phyloP scores from a whole-genome alignment of 305 asterid genomes.

The Solanum hybrid region DNA sequence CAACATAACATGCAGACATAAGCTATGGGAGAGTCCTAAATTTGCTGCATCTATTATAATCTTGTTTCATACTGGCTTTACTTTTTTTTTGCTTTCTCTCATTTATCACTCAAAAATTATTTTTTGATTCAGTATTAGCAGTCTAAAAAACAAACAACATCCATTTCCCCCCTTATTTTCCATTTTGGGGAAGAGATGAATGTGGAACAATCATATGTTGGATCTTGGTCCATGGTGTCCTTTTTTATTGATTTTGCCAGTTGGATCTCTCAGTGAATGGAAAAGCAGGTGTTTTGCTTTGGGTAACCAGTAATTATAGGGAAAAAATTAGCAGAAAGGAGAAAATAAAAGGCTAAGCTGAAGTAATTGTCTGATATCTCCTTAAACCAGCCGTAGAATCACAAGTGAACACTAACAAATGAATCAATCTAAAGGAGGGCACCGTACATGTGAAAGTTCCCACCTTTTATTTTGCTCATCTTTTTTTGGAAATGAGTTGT shows the following conservation, averaged over 20 bases:
- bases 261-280: neutral
- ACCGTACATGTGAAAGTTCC: neutral
- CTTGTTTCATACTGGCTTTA: neutral
- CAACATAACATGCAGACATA: neutral
- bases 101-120: neutral
- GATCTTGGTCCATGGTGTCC: conserved; percentile 2
- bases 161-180: neutral
- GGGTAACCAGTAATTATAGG: neutral
- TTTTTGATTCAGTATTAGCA: neutral
- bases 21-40: neutral
- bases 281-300: neutral
- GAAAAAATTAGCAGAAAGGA: neutral
- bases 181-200: neutral
- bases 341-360: neutral
- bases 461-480: neutral
- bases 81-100: neutral
- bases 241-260: neutral
- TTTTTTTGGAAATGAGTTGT: neutral
- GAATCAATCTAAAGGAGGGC: neutral
- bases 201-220: neutral
- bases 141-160: neutral
- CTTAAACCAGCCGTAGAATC: neutral
- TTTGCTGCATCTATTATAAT: neutral
- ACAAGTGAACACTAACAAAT: neutral
- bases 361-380: neutral